phyloP scores from a whole-genome alignment of 2,329 filamentous ascomycete genomes.

The Mycogone perniciosa region DNA sequence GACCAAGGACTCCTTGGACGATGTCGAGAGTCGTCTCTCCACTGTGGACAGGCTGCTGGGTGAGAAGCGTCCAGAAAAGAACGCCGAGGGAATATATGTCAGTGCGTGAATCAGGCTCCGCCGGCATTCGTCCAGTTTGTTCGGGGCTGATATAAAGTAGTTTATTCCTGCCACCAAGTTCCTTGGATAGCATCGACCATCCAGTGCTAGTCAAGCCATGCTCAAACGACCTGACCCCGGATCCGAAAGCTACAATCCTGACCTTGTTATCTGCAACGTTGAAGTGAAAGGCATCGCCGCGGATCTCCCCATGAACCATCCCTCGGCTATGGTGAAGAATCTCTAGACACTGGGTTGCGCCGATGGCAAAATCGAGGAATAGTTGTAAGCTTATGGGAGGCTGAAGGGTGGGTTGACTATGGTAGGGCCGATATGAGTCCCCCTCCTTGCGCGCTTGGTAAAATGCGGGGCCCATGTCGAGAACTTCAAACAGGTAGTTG shows the following conservation, averaged over 20 bases:
- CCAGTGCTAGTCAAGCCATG: conserved; percentile 80
- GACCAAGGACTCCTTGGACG: conserved; percentile 79
- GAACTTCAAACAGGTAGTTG: conserved; percentile 63
- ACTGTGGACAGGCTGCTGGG: conserved; percentile 72
- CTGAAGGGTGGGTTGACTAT: conserved; percentile 42
- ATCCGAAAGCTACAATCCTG: conserved; percentile 78
- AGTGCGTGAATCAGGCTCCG: conserved; percentile 83
- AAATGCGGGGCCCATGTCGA: conserved; percentile 73
- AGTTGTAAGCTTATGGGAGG: conserved; percentile 62
- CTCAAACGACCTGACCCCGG: conserved; percentile 81
- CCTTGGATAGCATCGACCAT: conserved; percentile 77
- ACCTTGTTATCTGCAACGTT: conserved; percentile 64
- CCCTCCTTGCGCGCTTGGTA: conserved; percentile 51
- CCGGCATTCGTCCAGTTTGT: conserved; percentile 87
- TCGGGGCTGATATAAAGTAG: conserved; percentile 89
- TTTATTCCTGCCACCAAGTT: conserved; percentile 82
- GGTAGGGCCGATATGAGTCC: conserved; percentile 42
- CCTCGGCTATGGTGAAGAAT: conserved; percentile 84
- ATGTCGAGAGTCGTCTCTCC: conserved; percentile 80
- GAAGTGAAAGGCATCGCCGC: conserved; percentile 87
- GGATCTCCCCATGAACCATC: conserved; percentile 83
- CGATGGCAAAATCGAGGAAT: conserved; percentile 88
- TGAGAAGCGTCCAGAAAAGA: conserved; percentile 79
- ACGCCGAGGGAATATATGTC: conserved; percentile 92
- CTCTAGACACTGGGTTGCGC: conserved; percentile 78